phyloP scores from a whole-genome alignment of 2,329 filamentous ascomycete species.

The Coleophoma eucalyptorum region DNA sequence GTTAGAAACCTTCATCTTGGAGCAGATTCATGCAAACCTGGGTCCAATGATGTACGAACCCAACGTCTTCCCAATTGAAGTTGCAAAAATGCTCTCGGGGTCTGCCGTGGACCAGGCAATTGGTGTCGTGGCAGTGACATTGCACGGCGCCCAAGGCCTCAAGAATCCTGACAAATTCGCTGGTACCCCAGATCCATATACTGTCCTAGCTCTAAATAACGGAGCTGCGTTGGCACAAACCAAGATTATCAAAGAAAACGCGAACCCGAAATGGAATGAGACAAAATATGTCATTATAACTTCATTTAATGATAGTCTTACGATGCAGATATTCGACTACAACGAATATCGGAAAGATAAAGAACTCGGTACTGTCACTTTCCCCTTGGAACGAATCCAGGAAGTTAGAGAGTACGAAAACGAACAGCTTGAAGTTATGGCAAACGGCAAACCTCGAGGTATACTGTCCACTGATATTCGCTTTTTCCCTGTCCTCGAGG shows the following conservation, averaged over 20 bases:
- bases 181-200: slow-evolving; percentile 88
- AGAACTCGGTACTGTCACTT: slow-evolving; percentile 83
- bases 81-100: slow-evolving; percentile 96
- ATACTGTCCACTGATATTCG: slow-evolving; percentile 77
- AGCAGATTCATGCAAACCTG: slow-evolving; percentile 92
- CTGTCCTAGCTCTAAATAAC: slow-evolving; percentile 78
- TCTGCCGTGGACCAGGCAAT: slow-evolving; percentile 93
- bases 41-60: slow-evolving; percentile 97
- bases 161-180: slow-evolving; percentile 96
- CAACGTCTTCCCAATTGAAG: slow-evolving; percentile 96
- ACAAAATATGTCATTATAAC: slow-evolving; percentile 94
- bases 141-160: slow-evolving; percentile 86
- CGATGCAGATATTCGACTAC: slow-evolving; percentile 83
- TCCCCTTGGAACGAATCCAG: slow-evolving; percentile 79
- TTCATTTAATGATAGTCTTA: slow-evolving; percentile 82
- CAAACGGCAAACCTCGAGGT: slow-evolving; percentile 81
- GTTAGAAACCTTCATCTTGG: slow-evolving; percentile 87
- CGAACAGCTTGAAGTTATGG: slow-evolving; percentile 76
- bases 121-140: slow-evolving; percentile 85
- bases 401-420: slow-evolving; percentile 77
- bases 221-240: slow-evolving; percentile 80
- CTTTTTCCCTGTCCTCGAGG: slow-evolving; percentile 90
- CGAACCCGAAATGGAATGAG: slow-evolving; percentile 92
- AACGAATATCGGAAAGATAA: slow-evolving; percentile 97
- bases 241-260: slow-evolving; percentile 79